phyloP scores from a whole-genome alignment of 345 rosid species.

The Citrus unshiu region DNA sequence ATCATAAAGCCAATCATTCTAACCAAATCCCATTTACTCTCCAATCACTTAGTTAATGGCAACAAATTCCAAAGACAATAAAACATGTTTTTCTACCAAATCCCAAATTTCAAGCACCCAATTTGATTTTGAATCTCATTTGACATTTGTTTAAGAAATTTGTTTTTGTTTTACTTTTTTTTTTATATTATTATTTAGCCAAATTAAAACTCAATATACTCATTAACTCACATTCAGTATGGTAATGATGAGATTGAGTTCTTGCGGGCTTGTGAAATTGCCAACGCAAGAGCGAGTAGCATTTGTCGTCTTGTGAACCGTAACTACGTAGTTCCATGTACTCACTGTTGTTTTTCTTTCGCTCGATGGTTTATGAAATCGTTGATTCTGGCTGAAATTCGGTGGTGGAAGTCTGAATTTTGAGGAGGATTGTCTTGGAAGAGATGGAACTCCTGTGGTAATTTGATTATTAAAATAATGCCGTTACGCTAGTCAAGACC shows the following conservation, averaged over 20 bases:
- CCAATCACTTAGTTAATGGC: neutral
- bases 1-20: constrained; percentile 15
- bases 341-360: constrained; percentile 22
- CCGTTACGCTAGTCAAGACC: too few relatives aligned
- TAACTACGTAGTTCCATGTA: constrained; percentile 49
- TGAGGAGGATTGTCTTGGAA: too few relatives aligned
- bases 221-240: too few relatives aligned
- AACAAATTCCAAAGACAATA: neutral
- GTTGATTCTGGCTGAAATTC: neutral
- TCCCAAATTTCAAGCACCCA: constrained; percentile 22
- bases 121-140: neutral
- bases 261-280: constrained; percentile 86
- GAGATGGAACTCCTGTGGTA: too few relatives aligned
- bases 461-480: too few relatives aligned
- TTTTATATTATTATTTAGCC: too few relatives aligned
- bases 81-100: constrained; percentile 13
- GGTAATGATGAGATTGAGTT: constrained; percentile 84
- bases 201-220: too few relatives aligned
- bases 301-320: constrained; percentile 69
- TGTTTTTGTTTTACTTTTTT: too few relatives aligned
- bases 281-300: constrained; percentile 91
- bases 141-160: too few relatives aligned
- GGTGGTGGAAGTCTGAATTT: too few relatives aligned
- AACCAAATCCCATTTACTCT: constrained; percentile 6
- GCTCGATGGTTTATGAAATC: neutral